A percentile compares a stretch with the other conserved stretches of the same genome.
Evolutionary conservation across 495 filamentous ascomycete species (phyloP).

Genomic region (Penicillium roqueforti): DNA sequence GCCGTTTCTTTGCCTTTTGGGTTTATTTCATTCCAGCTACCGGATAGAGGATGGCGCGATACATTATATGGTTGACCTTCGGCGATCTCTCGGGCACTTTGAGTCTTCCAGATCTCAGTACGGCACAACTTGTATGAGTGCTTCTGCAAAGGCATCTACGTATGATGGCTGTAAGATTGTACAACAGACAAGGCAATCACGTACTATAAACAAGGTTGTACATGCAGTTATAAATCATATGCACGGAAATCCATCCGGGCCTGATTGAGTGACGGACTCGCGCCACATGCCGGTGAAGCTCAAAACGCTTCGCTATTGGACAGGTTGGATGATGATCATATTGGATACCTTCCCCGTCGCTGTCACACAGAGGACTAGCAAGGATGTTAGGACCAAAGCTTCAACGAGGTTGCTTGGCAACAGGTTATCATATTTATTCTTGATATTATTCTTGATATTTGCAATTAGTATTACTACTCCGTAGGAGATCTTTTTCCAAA

Average conservation of each 20-base stretch:
- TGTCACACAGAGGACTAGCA: background rate
- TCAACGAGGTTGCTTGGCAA: background rate
- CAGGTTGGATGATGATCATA: background rate
- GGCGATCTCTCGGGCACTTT: background rate
- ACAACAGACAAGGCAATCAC: background rate
- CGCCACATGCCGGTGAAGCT: background rate
- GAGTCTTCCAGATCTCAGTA: background rate
- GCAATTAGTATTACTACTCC: too few species aligned
- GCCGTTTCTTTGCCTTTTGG: background rate
- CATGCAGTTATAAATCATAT: background rate
- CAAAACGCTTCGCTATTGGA: background rate
- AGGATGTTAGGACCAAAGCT: background rate
- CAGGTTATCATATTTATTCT: too few species aligned
- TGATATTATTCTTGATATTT: too few species aligned
- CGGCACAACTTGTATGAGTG: background rate
- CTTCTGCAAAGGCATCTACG: background rate
- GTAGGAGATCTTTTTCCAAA: too few species aligned
- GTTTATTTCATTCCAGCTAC: background rate
- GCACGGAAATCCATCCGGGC: slow-evolving; percentile 1
- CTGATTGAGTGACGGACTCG: background rate
- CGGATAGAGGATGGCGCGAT: background rate
- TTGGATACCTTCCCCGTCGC: background rate
- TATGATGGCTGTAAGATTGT: background rate
- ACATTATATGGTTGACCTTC: background rate
- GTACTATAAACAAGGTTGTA: background rate